phyloP scores from a whole-genome alignment of 2,329 filamentous ascomycete species.

The Paraconiothyrium brasiliense region DNA sequence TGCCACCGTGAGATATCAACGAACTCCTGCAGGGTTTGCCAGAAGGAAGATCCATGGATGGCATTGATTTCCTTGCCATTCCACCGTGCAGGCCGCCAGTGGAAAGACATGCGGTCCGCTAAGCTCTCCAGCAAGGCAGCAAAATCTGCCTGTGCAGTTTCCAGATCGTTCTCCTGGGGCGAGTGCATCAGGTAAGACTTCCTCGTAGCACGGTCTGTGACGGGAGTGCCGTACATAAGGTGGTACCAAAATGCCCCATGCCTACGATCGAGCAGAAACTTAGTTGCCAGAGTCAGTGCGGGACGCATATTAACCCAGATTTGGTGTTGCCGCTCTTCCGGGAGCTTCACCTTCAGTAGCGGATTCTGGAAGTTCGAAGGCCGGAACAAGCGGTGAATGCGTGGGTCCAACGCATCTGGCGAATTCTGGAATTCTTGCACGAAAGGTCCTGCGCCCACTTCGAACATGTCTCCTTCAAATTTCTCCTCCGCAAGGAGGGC shows the following conservation, averaged over 20 bases:
- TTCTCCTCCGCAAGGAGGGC: neutral
- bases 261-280: neutral
- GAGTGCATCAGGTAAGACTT: neutral
- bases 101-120: neutral
- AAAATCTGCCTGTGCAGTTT: conserved; percentile 1
- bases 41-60: neutral
- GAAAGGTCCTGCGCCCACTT: neutral
- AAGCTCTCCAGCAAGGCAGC: neutral
- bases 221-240: conserved; percentile 4
- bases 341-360: neutral
- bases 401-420: neutral
- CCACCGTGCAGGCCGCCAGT: neutral
- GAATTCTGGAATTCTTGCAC: neutral
- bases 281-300: neutral
- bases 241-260: conserved; percentile 4
- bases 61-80: neutral
- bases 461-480: neutral
- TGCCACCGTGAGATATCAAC: neutral
- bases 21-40: neutral
- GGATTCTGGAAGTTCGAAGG: neutral
- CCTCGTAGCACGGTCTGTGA: neutral
- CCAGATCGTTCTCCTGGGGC: neutral
- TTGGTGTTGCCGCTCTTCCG: neutral
- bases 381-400: neutral
- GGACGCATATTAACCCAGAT: neutral